A percentile compares a stretch with the other conserved stretches of the same genome.
Evolutionary conservation across 2,329 filamentous ascomycete species (phyloP).

Genomic region (Diaporthe velutina): DNA sequence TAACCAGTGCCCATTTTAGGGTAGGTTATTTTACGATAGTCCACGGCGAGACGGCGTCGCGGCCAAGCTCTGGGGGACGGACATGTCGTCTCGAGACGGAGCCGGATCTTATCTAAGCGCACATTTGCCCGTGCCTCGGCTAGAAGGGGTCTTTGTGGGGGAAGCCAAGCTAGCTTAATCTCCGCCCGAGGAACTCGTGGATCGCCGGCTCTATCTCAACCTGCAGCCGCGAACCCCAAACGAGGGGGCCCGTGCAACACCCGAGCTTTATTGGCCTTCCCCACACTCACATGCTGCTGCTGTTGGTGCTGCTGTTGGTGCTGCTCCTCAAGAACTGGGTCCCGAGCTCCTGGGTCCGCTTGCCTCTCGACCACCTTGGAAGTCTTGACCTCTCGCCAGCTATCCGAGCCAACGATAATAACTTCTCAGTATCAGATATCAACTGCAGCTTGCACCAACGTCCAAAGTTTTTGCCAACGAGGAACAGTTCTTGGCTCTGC

Average conservation of each 20-base stretch:
- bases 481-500: not conserved
- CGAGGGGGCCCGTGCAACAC: conserved; percentile 9
- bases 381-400: not conserved
- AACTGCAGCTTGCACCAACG: not conserved
- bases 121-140: conserved; percentile 14
- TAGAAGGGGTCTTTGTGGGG: conserved; percentile 2
- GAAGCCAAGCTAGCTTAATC: conserved; percentile 16
- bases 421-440: not conserved
- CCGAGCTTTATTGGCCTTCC: conserved; percentile 11
- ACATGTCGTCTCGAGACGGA: not conserved
- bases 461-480: not conserved
- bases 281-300: conserved; percentile 22
- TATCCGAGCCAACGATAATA: not conserved
- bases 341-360: conserved; percentile 22
- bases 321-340: conserved; percentile 16
- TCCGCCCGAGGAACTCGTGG: conserved; percentile 21
- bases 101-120: not conserved
- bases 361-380: not conserved
- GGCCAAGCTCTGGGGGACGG: not conserved
- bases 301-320: conserved; percentile 7
- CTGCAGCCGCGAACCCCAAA: not conserved
- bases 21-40: not conserved
- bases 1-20: no score
- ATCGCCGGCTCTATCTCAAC: not conserved
- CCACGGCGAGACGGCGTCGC: not conserved